These are phyloP conservation scores for Myxozyma neotropica DNA, from an alignment of 805 yeast species.

Conservation along the genomic window DNA sequence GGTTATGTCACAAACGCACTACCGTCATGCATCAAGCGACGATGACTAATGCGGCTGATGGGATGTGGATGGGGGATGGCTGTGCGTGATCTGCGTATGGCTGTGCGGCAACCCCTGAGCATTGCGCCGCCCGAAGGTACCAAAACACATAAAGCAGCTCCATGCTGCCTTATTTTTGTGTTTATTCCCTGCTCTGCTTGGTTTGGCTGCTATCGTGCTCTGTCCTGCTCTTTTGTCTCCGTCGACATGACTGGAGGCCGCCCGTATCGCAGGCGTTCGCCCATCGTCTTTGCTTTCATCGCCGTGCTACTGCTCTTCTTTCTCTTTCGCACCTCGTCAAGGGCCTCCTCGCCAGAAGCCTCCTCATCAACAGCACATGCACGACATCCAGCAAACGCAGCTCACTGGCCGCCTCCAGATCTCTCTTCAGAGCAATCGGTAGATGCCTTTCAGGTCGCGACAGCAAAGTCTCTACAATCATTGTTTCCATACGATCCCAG, in stretches of 20 bases:
- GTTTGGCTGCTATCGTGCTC: background rate
- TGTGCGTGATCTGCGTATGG: conserved; percentile 1
- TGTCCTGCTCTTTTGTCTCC: background rate
- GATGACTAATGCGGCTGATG: conserved; percentile 6
- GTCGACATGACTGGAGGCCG: conserved; percentile 5
- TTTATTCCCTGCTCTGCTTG: background rate
- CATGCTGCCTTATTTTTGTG: too few species aligned
- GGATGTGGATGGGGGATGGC: background rate
- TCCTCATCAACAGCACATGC: conserved; percentile 11
- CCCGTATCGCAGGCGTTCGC: conserved; percentile 5
- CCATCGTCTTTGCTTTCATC: conserved; percentile 10
- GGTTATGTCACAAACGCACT: background rate
- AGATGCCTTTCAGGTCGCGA: conserved; percentile 45
- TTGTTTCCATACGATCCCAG: conserved; percentile 73
- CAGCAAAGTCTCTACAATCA: conserved; percentile 56
- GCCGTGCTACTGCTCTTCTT: conserved; percentile 10
- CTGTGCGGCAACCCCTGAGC: background rate
- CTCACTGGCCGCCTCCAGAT: background rate
- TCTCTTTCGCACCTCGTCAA: conserved; percentile 4
- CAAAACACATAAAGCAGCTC: too few species aligned
- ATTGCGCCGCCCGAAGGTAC: background rate
- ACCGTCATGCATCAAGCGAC: background rate
- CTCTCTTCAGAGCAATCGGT: background rate
- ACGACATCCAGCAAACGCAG: conserved; percentile 1
- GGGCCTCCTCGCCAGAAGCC: background rate